Conservation (phyloP, 208 protist genomes). For the Sergeia podlipaevii region DNA sequence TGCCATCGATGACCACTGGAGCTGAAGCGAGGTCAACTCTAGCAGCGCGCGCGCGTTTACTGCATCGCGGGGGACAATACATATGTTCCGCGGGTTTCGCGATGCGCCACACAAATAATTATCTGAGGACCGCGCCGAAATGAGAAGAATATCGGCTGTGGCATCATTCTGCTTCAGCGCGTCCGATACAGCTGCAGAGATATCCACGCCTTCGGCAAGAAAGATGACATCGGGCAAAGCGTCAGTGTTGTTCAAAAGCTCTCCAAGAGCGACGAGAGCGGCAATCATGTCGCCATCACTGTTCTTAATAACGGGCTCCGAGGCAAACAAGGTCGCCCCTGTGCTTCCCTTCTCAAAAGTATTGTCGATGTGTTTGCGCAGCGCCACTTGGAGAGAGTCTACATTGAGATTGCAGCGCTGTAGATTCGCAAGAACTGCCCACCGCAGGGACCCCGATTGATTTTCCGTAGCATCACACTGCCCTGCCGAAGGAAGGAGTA, state of each 20-base stretch:
- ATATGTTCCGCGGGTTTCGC: slow-evolving; percentile 59
- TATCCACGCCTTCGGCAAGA: slow-evolving; percentile 59
- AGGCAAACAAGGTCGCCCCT: too few species aligned
- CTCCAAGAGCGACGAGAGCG: slow-evolving; percentile 41
- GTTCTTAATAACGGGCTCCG: slow-evolving; percentile 37
- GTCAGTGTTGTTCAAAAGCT: slow-evolving; percentile 21
- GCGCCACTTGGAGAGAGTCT: too few species aligned
- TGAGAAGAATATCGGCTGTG: slow-evolving; percentile 40
- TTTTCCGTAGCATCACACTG: too few species aligned
- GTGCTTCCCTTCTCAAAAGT: too few species aligned
- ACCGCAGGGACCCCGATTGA: slow-evolving; percentile 12
- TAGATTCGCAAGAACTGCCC: slow-evolving; percentile 58
- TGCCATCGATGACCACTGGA: slow-evolving; percentile 73
- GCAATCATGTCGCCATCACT: slow-evolving; percentile 56
- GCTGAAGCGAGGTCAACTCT: slow-evolving; percentile 49
- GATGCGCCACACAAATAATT: slow-evolving; percentile 48
- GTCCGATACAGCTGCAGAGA: slow-evolving; percentile 58
- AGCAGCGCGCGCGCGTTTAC: slow-evolving; percentile 67
- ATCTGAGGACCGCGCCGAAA: slow-evolving; percentile 65
- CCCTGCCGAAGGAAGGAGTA: too few species aligned
- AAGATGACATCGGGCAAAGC: slow-evolving; percentile 61
- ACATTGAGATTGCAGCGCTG: slow-evolving; percentile 37
- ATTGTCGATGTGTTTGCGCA: too few species aligned
- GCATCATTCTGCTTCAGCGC: slow-evolving; percentile 40
- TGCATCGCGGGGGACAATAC: slow-evolving; percentile 71